Conservation (phyloP, 192 early-diverging fungal genomes). For the Allomyces macrogynus region DNA sequence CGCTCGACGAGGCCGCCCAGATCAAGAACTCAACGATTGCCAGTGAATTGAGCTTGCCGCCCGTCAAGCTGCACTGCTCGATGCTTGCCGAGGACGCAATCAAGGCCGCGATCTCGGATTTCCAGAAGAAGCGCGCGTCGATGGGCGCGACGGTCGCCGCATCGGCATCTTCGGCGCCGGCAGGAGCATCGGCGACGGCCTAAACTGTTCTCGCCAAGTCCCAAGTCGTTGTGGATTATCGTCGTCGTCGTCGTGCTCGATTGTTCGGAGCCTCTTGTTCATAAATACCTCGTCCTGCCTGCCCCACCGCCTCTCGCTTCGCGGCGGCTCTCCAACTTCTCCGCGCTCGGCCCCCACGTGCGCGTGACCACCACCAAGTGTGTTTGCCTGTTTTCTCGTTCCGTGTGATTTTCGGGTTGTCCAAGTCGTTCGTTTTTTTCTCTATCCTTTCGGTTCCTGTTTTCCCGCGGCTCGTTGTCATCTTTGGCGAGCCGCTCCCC, state of each 20-base stretch:
- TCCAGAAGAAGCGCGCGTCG: constrained; percentile 56
- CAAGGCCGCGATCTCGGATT: constrained; percentile 95
- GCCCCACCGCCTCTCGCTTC: too few relatives aligned
- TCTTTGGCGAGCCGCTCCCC: too few relatives aligned
- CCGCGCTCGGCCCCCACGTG: too few relatives aligned
- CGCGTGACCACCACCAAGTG: too few relatives aligned
- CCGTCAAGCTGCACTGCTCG: constrained; percentile 95
- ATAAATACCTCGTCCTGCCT: too few relatives aligned
- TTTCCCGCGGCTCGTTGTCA: too few relatives aligned
- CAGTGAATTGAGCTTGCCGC: constrained; percentile 80
- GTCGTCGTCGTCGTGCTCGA: background rate
- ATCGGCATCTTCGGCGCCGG: background rate
- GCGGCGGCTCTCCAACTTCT: too few relatives aligned
- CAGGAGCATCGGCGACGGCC: background rate
- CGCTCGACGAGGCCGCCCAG: constrained; percentile 65
- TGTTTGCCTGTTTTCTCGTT: too few relatives aligned
- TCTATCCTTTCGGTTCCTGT: too few relatives aligned
- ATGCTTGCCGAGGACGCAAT: constrained; percentile 99
- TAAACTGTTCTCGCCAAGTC: background rate
- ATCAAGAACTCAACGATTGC: constrained; percentile 97
- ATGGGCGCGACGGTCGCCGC: background rate
- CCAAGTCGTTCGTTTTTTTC: too few relatives aligned
- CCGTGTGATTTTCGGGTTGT: too few relatives aligned
- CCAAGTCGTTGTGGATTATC: background rate
- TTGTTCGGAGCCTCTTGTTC: too few relatives aligned